A percentile compares a stretch with the other conserved stretches of the same genome.
These are phyloP conservation scores for Lecanoromycetidae sp. DNA, from an alignment of 2,329 filamentous ascomycete species.

Conservation along the genomic window DNA sequence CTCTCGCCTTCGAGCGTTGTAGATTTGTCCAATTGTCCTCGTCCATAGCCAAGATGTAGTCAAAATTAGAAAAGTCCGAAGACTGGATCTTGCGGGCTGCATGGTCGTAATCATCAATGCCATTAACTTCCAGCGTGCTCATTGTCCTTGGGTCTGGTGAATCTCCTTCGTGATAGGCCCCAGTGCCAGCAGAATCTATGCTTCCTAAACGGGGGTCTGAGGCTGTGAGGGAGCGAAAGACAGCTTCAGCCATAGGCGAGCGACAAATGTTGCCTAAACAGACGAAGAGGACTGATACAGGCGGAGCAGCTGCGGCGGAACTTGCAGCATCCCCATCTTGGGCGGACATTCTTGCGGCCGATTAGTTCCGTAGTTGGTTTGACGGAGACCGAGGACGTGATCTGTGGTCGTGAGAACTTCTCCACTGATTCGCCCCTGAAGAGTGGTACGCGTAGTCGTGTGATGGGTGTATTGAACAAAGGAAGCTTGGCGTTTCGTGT, in stretches of 20 bases:
- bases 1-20: slow-evolving; percentile 44
- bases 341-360: background rate
- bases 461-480: background rate
- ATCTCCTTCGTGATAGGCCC: slow-evolving; percentile 69
- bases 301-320: background rate
- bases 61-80: slow-evolving; percentile 70
- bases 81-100: slow-evolving; percentile 58
- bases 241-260: slow-evolving; percentile 91
- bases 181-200: slow-evolving; percentile 78
- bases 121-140: slow-evolving; percentile 59
- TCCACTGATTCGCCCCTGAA: too few relatives aligned
- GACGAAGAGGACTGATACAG: slow-evolving; percentile 61
- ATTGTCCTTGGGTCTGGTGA: slow-evolving; percentile 74
- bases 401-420: background rate
- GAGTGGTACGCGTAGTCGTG: too few relatives aligned
- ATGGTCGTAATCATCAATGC: slow-evolving; percentile 67
- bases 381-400: background rate
- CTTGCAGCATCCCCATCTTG: background rate
- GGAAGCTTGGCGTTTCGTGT: background rate
- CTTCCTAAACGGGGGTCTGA: slow-evolving; percentile 45
- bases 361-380: background rate
- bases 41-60: slow-evolving; percentile 96
- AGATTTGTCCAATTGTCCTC: slow-evolving; percentile 64
- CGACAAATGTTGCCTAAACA: slow-evolving; percentile 94
- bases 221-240: slow-evolving; percentile 62